A percentile compares a stretch with the other conserved stretches of the same genome.
Conservation (phyloP, 2,329 filamentous ascomycete genomes). For the Beauveria scarabaeidicola region DNA sequence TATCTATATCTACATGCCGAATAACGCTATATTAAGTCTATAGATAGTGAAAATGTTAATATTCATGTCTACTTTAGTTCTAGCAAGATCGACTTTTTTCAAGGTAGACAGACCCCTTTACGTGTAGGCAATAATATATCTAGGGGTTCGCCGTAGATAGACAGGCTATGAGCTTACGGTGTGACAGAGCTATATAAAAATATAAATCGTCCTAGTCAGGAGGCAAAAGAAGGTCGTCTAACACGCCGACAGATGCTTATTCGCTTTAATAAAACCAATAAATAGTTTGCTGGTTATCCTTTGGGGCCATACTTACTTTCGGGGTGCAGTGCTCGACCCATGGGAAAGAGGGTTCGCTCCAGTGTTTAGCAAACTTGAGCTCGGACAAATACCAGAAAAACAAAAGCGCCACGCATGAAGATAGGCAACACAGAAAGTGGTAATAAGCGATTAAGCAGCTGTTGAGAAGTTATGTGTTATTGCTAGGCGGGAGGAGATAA, state of each 20-base stretch:
- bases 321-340: neutral
- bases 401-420: neutral
- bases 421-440: neutral
- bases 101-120: neutral
- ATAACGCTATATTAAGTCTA: constrained; percentile 22
- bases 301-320: neutral
- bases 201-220: neutral
- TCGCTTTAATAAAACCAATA: neutral
- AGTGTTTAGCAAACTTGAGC: neutral
- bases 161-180: neutral
- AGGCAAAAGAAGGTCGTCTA: neutral
- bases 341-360: neutral
- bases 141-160: neutral
- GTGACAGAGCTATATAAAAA: neutral
- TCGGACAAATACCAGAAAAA: neutral
- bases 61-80: constrained; percentile 12
- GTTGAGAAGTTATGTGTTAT: neutral
- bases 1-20: constrained; percentile 20
- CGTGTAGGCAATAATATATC: neutral
- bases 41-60: constrained; percentile 28
- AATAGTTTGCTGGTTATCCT: neutral
- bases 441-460: neutral
- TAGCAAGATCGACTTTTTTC: neutral
- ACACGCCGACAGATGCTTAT: neutral
- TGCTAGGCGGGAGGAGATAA: neutral